Conservation (phyloP, 139 green algal genomes). For the Asterochloris erici region DNA sequence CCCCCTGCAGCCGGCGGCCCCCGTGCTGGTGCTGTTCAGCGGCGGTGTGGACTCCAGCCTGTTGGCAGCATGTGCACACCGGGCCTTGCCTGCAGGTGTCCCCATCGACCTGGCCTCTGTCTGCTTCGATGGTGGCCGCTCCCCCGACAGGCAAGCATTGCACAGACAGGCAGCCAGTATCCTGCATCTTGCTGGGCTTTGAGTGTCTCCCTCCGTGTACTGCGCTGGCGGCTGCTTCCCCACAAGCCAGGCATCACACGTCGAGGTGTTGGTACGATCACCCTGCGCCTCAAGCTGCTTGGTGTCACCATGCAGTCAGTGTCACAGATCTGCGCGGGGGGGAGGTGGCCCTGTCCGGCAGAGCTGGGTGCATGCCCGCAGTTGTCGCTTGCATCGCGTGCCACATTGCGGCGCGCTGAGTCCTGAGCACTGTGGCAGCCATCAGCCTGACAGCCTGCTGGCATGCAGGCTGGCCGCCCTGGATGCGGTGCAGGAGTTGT, state of each 20-base stretch:
- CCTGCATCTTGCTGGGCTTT: slow-evolving; percentile 3
- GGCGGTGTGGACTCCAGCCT: slow-evolving; percentile 87
- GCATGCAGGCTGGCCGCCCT: slow-evolving; percentile 51
- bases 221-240: too few species aligned
- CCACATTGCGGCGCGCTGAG: too few species aligned
- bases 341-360: too few species aligned
- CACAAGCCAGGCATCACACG: too few species aligned
- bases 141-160: slow-evolving; percentile 61
- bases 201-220: too few species aligned
- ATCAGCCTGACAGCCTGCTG: slow-evolving; percentile 16
- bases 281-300: too few species aligned
- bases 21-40: slow-evolving; percentile 84
- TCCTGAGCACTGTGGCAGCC: neutral
- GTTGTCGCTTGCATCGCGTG: slow-evolving; percentile 40
- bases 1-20: slow-evolving; percentile 15
- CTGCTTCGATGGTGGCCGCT: slow-evolving; percentile 78
- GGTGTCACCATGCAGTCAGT: too few species aligned
- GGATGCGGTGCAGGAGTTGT: slow-evolving; percentile 66
- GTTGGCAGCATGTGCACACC: slow-evolving; percentile 69
- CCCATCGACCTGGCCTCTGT: slow-evolving; percentile 87
- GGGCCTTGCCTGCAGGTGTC: slow-evolving; percentile 38
- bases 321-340: too few species aligned
- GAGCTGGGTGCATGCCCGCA: too few species aligned
- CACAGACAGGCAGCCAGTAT: slow-evolving; percentile 41
- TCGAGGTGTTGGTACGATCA: too few species aligned